Evolutionary conservation across 768 basidiomycete species (phyloP), one percentile per base, ranked within the genome.

Genomic region (Suillus sp.): DNA sequence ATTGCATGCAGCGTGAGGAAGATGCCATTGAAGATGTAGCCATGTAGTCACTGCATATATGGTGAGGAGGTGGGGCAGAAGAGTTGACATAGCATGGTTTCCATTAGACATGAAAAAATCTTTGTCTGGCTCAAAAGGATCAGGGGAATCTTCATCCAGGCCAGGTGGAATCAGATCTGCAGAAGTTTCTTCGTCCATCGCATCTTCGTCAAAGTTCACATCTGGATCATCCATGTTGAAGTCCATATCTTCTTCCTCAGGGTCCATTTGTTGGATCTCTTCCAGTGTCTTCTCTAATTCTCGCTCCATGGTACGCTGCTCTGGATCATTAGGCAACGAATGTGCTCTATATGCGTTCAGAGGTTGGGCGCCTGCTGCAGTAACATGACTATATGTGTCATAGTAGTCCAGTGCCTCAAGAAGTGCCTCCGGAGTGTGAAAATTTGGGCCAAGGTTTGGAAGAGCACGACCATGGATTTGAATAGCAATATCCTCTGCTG

Each of bases 1-100:
- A 55, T 64, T 72, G 40, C 74, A 74, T 32, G 70, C 71, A 5
- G 66, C 62, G 40, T 69, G 69, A 6, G 73, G 66, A 2, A 75
- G 66, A 30, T 72, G 70, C 65, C 64, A 75, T 34, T 70, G 67
- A 0, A 67, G 4, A 59, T 75, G 72, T 4, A 75, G 72, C 74
- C 74, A 75, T 2, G 66, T 50, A 4, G 69, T 67, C 2, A 71
- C 32, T 9, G 68, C 25, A 55, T 75, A 75, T 25, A 74, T 63
- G 1, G 68, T 9, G 55, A 70, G 67, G 0, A 72, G 63, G n/a
- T 70, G 65, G 0, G 35, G 14, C 64, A 27, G 43, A 43, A 43
- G 3, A 0, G 43, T 43, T 1, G 9, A 43, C 9, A 43, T n/a
- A 9, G 43, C n/a, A n/a, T 1, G 3, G 43, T 2, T n/a, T 0